Evolutionary conservation across 208 protist genomes (phyloP).

Genomic region (Balamuthia mandrillaris): DNA sequence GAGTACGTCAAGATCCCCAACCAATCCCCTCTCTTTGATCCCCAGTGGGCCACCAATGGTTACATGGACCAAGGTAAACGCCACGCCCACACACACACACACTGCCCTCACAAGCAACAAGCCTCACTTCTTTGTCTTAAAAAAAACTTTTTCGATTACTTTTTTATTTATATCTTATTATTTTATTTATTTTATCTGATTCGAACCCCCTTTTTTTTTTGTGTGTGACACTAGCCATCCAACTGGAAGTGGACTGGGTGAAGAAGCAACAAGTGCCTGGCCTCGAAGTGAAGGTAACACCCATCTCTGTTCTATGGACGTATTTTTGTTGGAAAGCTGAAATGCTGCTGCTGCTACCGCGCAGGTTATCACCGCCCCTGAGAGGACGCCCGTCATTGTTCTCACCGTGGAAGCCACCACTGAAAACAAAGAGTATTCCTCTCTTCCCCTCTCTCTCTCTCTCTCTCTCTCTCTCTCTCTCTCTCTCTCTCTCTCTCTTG

Average conservation of each 20-base stretch:
- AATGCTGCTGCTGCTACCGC: neutral
- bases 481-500: neutral
- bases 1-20: conserved; percentile 50
- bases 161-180: too few species aligned
- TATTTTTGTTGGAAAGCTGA: neutral
- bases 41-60: conserved; percentile 58
- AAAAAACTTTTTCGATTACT: too few species aligned
- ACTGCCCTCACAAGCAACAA: too few species aligned
- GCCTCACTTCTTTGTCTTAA: too few species aligned
- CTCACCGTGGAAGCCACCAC: conserved; percentile 29
- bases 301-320: neutral
- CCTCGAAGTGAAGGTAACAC: conserved; percentile 34
- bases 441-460: neutral
- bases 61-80: conserved; percentile 49
- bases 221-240: too few species aligned
- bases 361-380: neutral
- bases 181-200: too few species aligned
- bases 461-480: neutral
- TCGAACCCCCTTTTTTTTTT: too few species aligned
- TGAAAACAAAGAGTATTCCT: conserved; percentile 30
- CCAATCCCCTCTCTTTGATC: conserved; percentile 34
- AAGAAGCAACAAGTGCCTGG: conserved; percentile 33
- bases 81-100: too few species aligned
- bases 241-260: conserved; percentile 53
- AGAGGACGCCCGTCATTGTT: conserved; percentile 28